Evolutionary conservation across 2,329 filamentous ascomycete genomes (phyloP).

Genomic region (Colletotrichum nymphaeae): DNA sequence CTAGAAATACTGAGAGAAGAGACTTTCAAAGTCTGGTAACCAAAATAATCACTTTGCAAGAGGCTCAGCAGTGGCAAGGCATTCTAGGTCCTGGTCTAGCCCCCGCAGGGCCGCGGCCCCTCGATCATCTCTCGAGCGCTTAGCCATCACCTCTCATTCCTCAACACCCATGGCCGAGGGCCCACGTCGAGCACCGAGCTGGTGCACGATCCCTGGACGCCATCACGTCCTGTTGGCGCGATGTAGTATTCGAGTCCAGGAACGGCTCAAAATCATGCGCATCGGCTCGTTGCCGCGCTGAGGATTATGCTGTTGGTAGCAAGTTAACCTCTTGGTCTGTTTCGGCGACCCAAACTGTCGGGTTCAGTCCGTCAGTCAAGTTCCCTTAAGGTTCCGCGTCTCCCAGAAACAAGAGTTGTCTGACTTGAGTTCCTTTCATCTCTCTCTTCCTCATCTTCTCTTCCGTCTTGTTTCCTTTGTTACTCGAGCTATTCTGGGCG

Average conservation of each 20-base stretch:
- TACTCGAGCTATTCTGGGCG: too few species aligned
- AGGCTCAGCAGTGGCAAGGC: conserved; percentile 3
- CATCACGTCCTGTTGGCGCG: conserved; percentile 24
- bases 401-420: background rate
- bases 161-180: background rate
- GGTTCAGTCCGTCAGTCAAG: background rate
- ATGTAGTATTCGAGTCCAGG: conserved; percentile 16
- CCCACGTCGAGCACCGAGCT: conserved; percentile 7
- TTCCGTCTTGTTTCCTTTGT: conserved; percentile 9
- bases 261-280: conserved; percentile 18
- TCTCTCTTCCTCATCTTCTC: background rate
- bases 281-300: conserved; percentile 31
- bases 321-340: conserved; percentile 6
- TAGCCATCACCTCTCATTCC: conserved; percentile 30
- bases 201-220: conserved; percentile 18
- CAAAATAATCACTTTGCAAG: background rate
- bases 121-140: conserved; percentile 27
- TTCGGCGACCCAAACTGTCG: conserved; percentile 17
- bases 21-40: background rate
- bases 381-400: conserved; percentile 2
- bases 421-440: background rate
- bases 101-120: conserved; percentile 27
- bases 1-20: rapidly evolving
- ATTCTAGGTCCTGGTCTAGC: conserved; percentile 1
- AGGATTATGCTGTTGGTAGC: conserved; percentile 22